phyloP scores from a whole-genome alignment of 176 grass and related monocot genomes.

The Metroxylon sagu region DNA sequence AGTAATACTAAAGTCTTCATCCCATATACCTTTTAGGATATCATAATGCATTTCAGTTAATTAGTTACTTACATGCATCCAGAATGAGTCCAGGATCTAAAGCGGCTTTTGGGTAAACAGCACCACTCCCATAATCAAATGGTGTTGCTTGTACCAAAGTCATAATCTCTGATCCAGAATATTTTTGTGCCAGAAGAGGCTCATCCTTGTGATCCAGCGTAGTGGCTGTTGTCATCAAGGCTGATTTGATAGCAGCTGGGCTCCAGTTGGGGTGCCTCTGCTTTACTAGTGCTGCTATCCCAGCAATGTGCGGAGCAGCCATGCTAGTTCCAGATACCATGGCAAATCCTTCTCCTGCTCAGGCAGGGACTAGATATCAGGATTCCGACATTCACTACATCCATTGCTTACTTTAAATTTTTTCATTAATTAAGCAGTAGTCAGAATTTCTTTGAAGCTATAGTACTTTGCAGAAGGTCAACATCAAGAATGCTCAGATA shows the following conservation, averaged over 20 bases:
- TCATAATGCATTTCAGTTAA: background rate
- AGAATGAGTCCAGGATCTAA: constrained; percentile 89
- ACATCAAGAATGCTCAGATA: too few species aligned
- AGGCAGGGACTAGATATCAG: background rate
- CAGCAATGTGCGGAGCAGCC: constrained; percentile 92
- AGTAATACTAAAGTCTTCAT: too few species aligned
- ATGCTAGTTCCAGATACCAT: constrained; percentile 99
- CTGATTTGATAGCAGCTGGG: constrained; percentile 86
- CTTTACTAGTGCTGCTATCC: constrained; percentile 93
- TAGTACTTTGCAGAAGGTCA: too few species aligned
- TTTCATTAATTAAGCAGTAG: too few species aligned
- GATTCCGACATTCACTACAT: too few species aligned
- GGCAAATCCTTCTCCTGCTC: constrained; percentile 83
- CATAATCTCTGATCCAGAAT: constrained; percentile 60
- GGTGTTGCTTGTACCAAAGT: constrained; percentile 65
- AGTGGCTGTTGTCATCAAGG: constrained; percentile 88
- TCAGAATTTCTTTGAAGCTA: too few species aligned
- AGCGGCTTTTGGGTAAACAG: constrained; percentile 81
- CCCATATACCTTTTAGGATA: too few species aligned
- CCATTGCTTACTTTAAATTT: too few species aligned
- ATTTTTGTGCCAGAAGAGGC: constrained; percentile 77
- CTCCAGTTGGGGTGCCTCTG: constrained; percentile 95
- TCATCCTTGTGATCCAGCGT: constrained; percentile 66
- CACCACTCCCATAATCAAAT: constrained; percentile 96
- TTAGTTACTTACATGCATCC: constrained; percentile 66